Base-by-base conservation (phyloP, 2,329 filamentous ascomycete genomes). In the Trichoderma hamatum region DNA sequence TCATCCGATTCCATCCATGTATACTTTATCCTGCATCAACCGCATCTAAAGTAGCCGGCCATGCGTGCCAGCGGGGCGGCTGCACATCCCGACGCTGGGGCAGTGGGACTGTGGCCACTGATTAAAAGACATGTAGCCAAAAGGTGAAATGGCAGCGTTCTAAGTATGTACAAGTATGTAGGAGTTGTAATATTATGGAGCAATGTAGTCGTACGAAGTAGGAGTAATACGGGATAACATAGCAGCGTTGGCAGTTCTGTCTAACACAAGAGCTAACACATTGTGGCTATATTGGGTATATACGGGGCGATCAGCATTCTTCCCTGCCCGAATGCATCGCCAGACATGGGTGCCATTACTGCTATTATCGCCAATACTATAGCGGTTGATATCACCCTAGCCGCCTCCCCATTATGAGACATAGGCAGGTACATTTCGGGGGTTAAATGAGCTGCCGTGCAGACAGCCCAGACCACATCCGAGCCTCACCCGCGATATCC, bases 201-300 rank as follows among this genome's bases (percentile, higher is more conserved):
- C 9, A 43, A 43, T n/a, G 9, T 10, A 43, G 39, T n/a, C n/a
- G n/a, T n/a, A n/a, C n/a, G n/a, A n/a, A 7, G 7, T 43, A 9
- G 39, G 19, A 14, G 39, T 43, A 43, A 43, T 3, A 43, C 19
- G 39, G 39, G n/a, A 3, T n/a, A 43, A 43, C 10, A n/a, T 10
- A 43, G 39, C 7, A 43, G 39, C 39, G 36, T 21, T 49, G 19
- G 43, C 43, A 46, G 10, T 46, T 46, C 24, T 60, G n/a, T 60
- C 36, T 16, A 26, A 43, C 30, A 30, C 36, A 5, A 13, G 36
- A 43, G 26, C 56, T 36, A 60, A 60, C 14, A 46, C 39, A 60
- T 60, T 60, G 58, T 46, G 58, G 58, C 58, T 60, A 60, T 60
- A 60, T 32, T 43, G 36, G 19, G 39, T 30, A n/a, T 16, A 46